Evolutionary conservation across 805 yeast genomes (phyloP).

Genomic region (Metschnikowia arizonensis): DNA sequence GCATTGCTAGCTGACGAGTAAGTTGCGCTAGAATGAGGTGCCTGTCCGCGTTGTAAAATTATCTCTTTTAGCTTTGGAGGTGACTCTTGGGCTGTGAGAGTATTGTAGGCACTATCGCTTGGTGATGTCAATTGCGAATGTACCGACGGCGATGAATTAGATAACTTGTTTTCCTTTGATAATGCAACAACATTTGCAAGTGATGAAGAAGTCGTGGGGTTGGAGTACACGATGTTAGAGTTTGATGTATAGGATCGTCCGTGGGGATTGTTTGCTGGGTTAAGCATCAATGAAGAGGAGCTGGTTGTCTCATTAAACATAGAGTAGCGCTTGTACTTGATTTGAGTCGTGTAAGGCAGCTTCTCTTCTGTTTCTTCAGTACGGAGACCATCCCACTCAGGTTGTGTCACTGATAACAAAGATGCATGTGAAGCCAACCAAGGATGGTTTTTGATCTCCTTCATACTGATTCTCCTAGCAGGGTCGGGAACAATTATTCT

Average conservation of each 20-base stretch:
- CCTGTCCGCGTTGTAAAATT: slow-evolving; percentile 22
- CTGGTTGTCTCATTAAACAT: slow-evolving; percentile 41
- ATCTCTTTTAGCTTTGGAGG: slow-evolving; percentile 8
- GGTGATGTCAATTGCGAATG: slow-evolving; percentile 10
- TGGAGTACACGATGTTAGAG: slow-evolving; percentile 39
- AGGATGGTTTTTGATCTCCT: slow-evolving; percentile 71
- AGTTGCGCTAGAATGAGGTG: slow-evolving; percentile 28
- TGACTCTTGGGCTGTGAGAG: slow-evolving; percentile 2
- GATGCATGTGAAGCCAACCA: slow-evolving; percentile 86
- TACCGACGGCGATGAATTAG: slow-evolving; percentile 22
- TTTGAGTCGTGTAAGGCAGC: slow-evolving; percentile 12
- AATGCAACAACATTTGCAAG: slow-evolving; percentile 49
- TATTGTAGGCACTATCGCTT: slow-evolving; percentile 1
- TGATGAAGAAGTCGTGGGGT: slow-evolving; percentile 64
- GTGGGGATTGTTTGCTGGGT: slow-evolving; percentile 23
- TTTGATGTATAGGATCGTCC: slow-evolving; percentile 36
- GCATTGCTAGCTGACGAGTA: slow-evolving; percentile 62
- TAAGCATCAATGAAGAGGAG: slow-evolving; percentile 32
- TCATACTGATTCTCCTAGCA: slow-evolving; percentile 61
- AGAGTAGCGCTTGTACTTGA: slow-evolving; percentile 41
- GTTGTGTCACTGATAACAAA: slow-evolving; percentile 77
- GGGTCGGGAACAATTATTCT: slow-evolving; percentile 86
- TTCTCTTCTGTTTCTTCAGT: slow-evolving; percentile 25
- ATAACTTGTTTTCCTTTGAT: slow-evolving; percentile 23
- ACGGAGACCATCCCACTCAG: slow-evolving; percentile 77